Base-by-base conservation (phyloP, 2,329 filamentous ascomycete genomes). In the Cercospora citrullina region DNA sequence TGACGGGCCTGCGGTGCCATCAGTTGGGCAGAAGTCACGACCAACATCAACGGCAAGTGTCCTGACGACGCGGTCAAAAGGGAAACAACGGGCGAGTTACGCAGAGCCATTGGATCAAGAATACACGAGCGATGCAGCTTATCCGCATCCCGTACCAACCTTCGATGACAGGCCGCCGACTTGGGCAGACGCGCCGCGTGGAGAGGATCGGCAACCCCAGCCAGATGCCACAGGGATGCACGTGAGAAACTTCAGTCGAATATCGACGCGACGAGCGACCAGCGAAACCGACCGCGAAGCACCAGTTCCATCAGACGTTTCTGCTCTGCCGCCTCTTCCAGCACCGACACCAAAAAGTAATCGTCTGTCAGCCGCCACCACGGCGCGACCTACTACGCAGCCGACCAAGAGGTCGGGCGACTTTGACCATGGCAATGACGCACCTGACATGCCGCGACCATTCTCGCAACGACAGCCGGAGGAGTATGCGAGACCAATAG, bases 81-180 rank as follows among this genome's bases (percentile, higher is more conserved):
- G 72, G 23, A 69, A 73, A n/a, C 62, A 64, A 63, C 71, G 69
- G 42, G 60, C 68, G 9, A 73, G 71, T 53, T 72, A 73, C 30
- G 65, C 73, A 18, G 66, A 73, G 62, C 71, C 74, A 3, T 14
- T 23, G 18, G 69, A 74, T 39, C 69, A 67, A 57, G 59, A 60
- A 18, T 70, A 70, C 58, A 57, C 74, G 26, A 67, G 71, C 53
- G 74, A 73, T 30, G 33, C 68, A 23, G 64, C 72, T 4, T 42
- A 63, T 14, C 68, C 72, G 16, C 73, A 70, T 14, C 65, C 68
- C 21, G 68, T 70, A 10, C 58, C 60, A 28, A 48, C 63, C 18
- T 48, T 62, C 18, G 64, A 66, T 31, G 45, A 66, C 16, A 61
- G 62, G 55, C 58, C 61, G n/a, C 14, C 33, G 33, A 51, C 51